Evolutionary conservation across 192 early-diverging fungal genomes (phyloP).

Genomic region (Rhizoclosmatium sp.): DNA sequence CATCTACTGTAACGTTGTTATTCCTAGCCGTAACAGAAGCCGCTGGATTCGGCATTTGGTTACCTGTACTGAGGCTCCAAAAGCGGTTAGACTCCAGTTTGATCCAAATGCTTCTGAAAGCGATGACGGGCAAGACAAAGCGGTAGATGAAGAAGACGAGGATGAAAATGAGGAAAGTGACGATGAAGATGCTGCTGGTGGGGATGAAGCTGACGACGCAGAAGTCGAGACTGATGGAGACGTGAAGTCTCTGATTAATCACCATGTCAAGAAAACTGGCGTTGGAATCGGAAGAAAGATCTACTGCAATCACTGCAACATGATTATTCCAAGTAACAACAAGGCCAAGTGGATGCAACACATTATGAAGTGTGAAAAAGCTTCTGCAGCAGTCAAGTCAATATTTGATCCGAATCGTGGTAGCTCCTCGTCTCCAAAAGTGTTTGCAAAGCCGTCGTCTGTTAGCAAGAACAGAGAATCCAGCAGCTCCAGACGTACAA

Average conservation of each 20-base stretch:
- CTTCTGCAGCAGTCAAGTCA: neutral
- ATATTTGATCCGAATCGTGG: neutral
- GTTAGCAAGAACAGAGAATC: no score
- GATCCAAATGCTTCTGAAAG: neutral
- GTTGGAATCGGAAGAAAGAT: neutral
- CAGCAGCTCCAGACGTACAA: no score
- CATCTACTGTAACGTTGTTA: neutral
- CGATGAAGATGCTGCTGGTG: neutral
- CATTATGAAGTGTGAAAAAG: neutral
- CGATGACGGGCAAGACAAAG: neutral
- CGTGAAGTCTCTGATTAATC: neutral
- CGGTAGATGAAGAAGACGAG: neutral
- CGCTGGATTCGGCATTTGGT: slow-evolving; percentile 10
- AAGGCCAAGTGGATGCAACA: slow-evolving; percentile 12
- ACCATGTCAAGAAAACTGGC: slow-evolving; percentile 11
- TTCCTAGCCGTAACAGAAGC: neutral
- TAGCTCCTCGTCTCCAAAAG: neutral
- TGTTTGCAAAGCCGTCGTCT: no score
- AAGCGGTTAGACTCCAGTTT: neutral
- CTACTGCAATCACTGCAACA: slow-evolving; percentile 6
- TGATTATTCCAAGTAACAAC: neutral
- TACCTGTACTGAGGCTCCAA: neutral
- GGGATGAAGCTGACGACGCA: neutral
- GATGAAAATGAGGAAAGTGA: neutral
- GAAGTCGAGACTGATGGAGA: neutral